Evolutionary conservation across 495 filamentous ascomycete species (phyloP).

Genomic region (Aspergillus biplanus): DNA sequence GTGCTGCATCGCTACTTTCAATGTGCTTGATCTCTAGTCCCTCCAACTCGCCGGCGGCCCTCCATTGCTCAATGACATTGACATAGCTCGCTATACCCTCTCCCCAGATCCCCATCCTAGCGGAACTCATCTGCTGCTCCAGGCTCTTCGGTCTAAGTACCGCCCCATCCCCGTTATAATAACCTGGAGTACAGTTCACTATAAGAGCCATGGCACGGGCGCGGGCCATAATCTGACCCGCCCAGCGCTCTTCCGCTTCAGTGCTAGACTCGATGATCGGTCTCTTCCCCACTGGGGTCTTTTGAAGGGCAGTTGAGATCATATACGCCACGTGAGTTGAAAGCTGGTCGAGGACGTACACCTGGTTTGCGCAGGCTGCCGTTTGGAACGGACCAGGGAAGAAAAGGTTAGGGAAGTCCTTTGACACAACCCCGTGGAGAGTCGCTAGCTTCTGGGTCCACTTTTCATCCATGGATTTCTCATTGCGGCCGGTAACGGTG

Average conservation of each 20-base stretch:
- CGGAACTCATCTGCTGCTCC: constrained; percentile 9
- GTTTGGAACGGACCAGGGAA: constrained; percentile 45
- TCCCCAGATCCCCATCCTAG: constrained; percentile 22
- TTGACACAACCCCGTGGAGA: constrained; percentile 27
- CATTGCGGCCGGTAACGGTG: constrained; percentile 21
- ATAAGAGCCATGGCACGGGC: constrained; percentile 43
- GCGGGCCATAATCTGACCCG: constrained; percentile 39
- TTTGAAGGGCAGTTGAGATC: constrained; percentile 38
- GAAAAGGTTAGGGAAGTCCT: constrained; percentile 60
- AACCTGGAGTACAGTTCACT: constrained; percentile 59
- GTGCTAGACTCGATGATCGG: constrained; percentile 45
- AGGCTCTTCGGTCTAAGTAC: background rate
- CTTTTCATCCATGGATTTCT: constrained; percentile 46
- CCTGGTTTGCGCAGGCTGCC: constrained; percentile 39
- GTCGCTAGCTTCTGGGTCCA: constrained; percentile 36
- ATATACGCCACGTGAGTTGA: constrained; percentile 49
- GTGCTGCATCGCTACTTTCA: background rate
- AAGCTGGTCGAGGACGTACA: constrained; percentile 43
- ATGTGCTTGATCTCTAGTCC: background rate
- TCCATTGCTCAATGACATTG: constrained; percentile 2
- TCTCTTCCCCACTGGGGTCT: constrained; percentile 20
- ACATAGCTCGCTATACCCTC: constrained; percentile 24
- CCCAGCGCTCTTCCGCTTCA: constrained; percentile 53
- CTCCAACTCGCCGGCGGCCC: background rate
- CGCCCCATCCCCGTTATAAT: constrained; percentile 54